phyloP scores from a whole-genome alignment of 176 grass and related monocot genomes.

The Panicum miliaceum region DNA sequence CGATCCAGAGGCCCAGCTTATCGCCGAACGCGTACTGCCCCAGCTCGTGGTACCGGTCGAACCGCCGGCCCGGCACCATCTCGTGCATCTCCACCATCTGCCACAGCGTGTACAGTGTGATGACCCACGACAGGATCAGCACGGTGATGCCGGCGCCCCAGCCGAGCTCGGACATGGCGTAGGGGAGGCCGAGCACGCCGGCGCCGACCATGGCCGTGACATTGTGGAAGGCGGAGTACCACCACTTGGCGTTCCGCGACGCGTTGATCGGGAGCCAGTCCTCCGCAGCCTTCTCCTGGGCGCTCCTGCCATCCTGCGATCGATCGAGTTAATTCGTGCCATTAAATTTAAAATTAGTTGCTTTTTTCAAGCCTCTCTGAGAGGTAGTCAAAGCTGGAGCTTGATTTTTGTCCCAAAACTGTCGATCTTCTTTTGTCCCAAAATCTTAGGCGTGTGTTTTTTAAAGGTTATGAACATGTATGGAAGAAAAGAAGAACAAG shows the following conservation, averaged over 20 bases:
- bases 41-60: conserved; percentile 93
- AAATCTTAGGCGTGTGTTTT: no score
- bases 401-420: not conserved
- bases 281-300: not conserved
- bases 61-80: conserved; percentile 81
- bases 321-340: no score
- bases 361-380: no score
- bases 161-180: conserved; percentile 82
- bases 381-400: no score
- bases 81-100: conserved; percentile 91
- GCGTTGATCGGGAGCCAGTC: not conserved
- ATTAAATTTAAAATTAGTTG: no score
- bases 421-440: not conserved
- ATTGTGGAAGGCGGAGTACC: conserved; percentile 94
- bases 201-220: conserved; percentile 96
- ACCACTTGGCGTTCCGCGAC: conserved; percentile 50
- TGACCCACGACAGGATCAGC: conserved; percentile 62
- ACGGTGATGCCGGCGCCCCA: conserved; percentile 35
- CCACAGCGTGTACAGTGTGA: conserved; percentile 83
- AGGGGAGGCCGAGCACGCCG: conserved; percentile 81
- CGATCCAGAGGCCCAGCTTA: conserved; percentile 80
- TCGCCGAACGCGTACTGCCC: conserved; percentile 90
- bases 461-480: no score
- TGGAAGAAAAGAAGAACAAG: not conserved
- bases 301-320: not conserved